Evolutionary conservation across 805 yeast genomes (phyloP), one percentile per base, ranked within the genome.

Genomic region (Ogataea trehaloabstinens): DNA sequence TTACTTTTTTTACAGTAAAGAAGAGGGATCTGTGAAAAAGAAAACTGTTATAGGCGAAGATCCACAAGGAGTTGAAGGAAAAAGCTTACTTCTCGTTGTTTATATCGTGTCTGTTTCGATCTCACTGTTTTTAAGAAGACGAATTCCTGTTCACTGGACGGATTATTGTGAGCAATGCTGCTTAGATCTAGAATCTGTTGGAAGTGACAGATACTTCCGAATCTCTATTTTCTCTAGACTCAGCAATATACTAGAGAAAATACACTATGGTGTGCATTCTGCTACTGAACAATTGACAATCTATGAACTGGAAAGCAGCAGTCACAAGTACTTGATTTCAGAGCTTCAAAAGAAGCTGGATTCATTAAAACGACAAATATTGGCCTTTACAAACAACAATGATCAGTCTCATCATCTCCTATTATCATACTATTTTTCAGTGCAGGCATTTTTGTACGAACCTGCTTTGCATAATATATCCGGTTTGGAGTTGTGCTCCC

Each of bases 391-490:
- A 8, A 40, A 42, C 11, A 45, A 43, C 19, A 52, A 51, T 25
- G 60, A 62, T 16, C 68, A 73, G 24, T 68, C 67, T 41, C 65
- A 68, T 27, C 48, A 55, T 36, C 34, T 51, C 3, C 53, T 69
- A 28, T 56, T 73, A 56, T 68, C 82, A 3, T 80, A 71, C 56
- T 74, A 67, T 51, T 76, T 73, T 51, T 75, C 85, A 1, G 80
- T 80, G 18, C 82, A 80, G 52, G 86, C 86, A 0, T 80, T 77
- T 53, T 58, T 82, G 12, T 76, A 78, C 51, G 86, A 82, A 53
- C 85, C 84, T 2, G 46, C 55, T 4, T 22, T 52, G 6, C 56
- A 50, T 19, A 40, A 37, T 24, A 22, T 48, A 12, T 46, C 48
- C 31, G 50, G 48, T 7, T 38, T 40, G 16, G 44, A 44, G 6